These are phyloP conservation scores for Pinus taeda DNA, from an alignment of 75 land plant genomes.

Conservation along the genomic window DNA sequence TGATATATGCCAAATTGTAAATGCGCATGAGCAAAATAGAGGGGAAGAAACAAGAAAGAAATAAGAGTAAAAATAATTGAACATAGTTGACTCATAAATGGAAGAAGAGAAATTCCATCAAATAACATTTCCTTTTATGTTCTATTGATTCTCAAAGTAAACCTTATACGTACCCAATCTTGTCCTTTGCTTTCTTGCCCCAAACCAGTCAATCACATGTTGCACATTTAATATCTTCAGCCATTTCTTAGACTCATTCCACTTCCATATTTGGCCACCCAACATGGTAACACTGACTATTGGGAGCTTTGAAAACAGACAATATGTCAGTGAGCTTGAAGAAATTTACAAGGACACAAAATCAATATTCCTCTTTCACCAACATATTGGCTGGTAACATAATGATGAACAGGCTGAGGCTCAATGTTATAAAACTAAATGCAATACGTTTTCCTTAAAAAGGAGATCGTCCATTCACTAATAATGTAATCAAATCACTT, in stretches of 20 bases:
- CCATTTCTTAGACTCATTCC: slow-evolving; percentile 6
- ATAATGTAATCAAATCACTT: not conserved
- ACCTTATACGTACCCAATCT: slow-evolving; percentile 6
- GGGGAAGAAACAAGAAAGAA: not conserved
- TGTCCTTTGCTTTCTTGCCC: not conserved
- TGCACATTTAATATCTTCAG: not conserved
- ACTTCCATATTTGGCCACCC: slow-evolving; percentile 2
- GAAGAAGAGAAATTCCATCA: not conserved
- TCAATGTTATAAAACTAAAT: not conserved
- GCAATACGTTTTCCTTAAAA: not conserved
- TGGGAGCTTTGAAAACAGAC: slow-evolving; percentile 1
- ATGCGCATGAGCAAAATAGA: not conserved
- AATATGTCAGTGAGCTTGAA: not conserved
- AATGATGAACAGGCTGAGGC: not conserved
- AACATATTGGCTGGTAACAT: not conserved
- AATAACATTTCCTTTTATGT: not conserved
- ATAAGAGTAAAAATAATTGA: not conserved
- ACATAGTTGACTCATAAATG: not conserved
- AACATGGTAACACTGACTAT: not conserved
- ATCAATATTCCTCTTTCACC: not conserved
- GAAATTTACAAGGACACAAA: not conserved
- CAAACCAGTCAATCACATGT: slow-evolving; percentile 8
- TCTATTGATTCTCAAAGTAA: not conserved
- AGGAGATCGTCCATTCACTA: not conserved
- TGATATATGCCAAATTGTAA: not conserved